phyloP scores from a whole-genome alignment of 768 basidiomycete genomes.

The Coprinopsis strossmayeri region DNA sequence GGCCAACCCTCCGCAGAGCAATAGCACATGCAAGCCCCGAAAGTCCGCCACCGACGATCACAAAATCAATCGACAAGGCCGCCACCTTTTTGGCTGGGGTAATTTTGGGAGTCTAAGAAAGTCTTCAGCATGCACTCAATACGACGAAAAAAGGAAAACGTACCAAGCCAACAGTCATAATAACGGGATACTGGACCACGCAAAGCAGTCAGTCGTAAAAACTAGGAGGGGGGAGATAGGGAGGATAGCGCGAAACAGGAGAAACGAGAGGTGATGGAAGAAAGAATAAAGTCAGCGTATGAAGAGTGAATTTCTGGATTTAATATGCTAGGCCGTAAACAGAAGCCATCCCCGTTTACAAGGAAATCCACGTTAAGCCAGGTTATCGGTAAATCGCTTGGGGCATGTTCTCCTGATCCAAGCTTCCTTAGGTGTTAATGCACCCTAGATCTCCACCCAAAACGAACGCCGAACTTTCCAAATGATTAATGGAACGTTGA shows the following conservation, averaged over 20 bases:
- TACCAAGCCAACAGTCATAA: neutral
- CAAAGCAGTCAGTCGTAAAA: neutral
- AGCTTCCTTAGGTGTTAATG: neutral
- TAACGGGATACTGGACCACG: neutral
- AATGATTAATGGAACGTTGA: neutral
- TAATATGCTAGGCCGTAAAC: neutral
- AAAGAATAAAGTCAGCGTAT: neutral
- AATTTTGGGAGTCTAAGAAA: neutral
- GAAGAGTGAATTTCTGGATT: neutral
- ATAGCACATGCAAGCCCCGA: slow-evolving; percentile 50
- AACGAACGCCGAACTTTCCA: neutral
- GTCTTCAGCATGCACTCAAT: neutral
- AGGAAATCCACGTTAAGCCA: neutral
- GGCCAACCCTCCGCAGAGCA: slow-evolving; percentile 47
- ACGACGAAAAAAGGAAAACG: neutral
- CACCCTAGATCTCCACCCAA: neutral
- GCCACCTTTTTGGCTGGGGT: slow-evolving; percentile 5
- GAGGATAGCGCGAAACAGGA: slow-evolving; percentile 1
- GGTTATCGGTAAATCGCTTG: neutral
- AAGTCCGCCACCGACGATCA: slow-evolving; percentile 38
- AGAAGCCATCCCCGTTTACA: neutral
- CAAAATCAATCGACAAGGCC: slow-evolving; percentile 21
- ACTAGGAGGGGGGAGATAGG: neutral
- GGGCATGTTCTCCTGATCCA: neutral
- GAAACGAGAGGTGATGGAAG: neutral